Base-by-base conservation (phyloP, 352 stramenopile species). In the Stephanocyclus meneghinianus region DNA sequence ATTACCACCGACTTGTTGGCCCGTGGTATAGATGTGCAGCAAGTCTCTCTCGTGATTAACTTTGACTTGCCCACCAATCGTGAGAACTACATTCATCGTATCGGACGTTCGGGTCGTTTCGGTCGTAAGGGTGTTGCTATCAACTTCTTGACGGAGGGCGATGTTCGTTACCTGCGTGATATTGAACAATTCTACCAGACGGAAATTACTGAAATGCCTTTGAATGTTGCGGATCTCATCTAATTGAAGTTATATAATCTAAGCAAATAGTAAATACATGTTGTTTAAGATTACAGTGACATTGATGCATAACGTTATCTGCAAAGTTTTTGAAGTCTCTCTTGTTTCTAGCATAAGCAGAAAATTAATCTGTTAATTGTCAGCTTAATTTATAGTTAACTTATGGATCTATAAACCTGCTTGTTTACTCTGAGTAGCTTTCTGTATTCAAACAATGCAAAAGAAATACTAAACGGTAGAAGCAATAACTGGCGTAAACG, bases 61-160 rank as follows among this genome's bases (percentile, higher is more conserved):
- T 99, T 99, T 91, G 97, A 99, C 86, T 91, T 99, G 74, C 97
- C 97, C 55, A 98, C 96, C 30, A 99, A 99, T 93, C 95, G 97
- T 85, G 98, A 99, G 91, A 99, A 99, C 90, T 99, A 99, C 93
- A 99, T 99, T 77, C 97, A 99, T 90, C 96, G 97, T 94, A 99
- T 99, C 89, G 98, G 98, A 95, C 96, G 98, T 87, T 98, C 95
- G 71, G 98, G 98, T 87, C 97, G 98, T 94, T 99, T 99, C 89
- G 98, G 98, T 88, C 95, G 97, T 93, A 99, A 99, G 94, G 98
- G 98, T 95, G 97, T 99, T 62, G 97, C 97, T 71, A 99, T 99
- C 92, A 99, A 99, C 95, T 99, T 99, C 89, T 88, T 99, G 80
- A 98, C 97, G 71, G 92, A 98, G 87, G 97, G 95, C 80, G 97